Base-by-base conservation (phyloP, 768 basidiomycete genomes). In the Mycena rebaudengoi region DNA sequence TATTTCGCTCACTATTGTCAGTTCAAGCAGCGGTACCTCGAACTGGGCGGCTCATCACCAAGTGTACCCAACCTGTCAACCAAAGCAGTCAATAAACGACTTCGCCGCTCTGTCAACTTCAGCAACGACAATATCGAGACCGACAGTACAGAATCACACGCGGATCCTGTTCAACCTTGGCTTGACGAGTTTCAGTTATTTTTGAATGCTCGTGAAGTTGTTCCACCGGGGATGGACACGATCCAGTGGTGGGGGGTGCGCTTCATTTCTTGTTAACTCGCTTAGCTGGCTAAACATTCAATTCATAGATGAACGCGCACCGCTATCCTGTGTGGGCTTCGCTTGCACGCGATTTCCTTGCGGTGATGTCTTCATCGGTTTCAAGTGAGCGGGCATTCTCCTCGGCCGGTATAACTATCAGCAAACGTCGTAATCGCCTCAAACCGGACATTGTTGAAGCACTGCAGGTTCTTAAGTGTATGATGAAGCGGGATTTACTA, bases 201-300 rank as follows among this genome's bases (percentile, higher is more conserved):
- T 45, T 25, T 44, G 1, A 32, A 3, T 18, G 30, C 13, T 28
- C 28, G 13, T 1, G 54, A 56, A 44, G 41, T 23, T 10, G 54
- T 56, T 10, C 54, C 41, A 1, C 13, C 20, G 4, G 54, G 41
- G n/a, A 44, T 41, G 54, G 29, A 23, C 25, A 23, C 54, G 2
- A 56, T 56, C 13, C 12, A 43, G 53, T 54, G 53, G 53, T 41
- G 53, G 53, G 53, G 53, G 3, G 53, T 54, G 21, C 10, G 53
- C 43, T 29, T 11, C n/a, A 43, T 26, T 2, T 11, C 5, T 2
- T 52, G 7, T 13, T 23, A 21, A 29, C 28, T 48, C n/a, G 28
- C 5, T 25, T 30, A 3, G 16, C 20, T 51, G 2, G 8, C 1
- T 30, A 2, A 18, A 26, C 20, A n/a, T n/a, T n/a, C 18, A 51